Percentiles rank a stretch among this genome's conserved stretches.
phyloP scores from a whole-genome alignment of 768 basidiomycete species.

The Kwoniella mangroviensis region DNA sequence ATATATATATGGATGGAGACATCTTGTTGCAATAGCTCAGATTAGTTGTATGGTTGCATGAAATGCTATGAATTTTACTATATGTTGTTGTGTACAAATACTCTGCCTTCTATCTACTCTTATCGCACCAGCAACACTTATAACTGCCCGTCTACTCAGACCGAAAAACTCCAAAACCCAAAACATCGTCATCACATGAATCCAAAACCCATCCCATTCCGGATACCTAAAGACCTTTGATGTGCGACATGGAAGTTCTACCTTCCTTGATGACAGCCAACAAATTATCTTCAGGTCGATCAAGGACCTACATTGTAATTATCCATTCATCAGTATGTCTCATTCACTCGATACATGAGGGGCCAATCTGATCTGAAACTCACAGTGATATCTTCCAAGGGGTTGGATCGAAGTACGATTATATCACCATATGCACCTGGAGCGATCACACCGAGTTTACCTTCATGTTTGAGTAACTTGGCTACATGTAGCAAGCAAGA shows the following conservation, averaged over 20 bases:
- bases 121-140: background rate
- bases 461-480: constrained; percentile 58
- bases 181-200: background rate
- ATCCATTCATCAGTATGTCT: too few relatives aligned
- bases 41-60: background rate
- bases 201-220: background rate
- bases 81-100: background rate
- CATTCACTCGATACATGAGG: too few relatives aligned
- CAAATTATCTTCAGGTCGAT: constrained; percentile 60
- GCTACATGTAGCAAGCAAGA: constrained; percentile 29
- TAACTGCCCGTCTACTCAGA: background rate
- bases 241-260: background rate
- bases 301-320: constrained; percentile 50
- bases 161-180: background rate
- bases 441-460: constrained; percentile 58
- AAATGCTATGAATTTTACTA: background rate
- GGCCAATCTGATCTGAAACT: background rate
- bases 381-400: constrained; percentile 59
- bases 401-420: constrained; percentile 60
- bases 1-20: too few relatives aligned
- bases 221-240: background rate
- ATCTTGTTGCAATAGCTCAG: background rate
- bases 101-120: background rate
- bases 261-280: constrained; percentile 49
- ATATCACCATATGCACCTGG: constrained; percentile 61